A percentile compares a stretch with the other conserved stretches of the same genome.
Conservation (phyloP, 371 early-diverging fungal species). For the Circinella umbellata region DNA sequence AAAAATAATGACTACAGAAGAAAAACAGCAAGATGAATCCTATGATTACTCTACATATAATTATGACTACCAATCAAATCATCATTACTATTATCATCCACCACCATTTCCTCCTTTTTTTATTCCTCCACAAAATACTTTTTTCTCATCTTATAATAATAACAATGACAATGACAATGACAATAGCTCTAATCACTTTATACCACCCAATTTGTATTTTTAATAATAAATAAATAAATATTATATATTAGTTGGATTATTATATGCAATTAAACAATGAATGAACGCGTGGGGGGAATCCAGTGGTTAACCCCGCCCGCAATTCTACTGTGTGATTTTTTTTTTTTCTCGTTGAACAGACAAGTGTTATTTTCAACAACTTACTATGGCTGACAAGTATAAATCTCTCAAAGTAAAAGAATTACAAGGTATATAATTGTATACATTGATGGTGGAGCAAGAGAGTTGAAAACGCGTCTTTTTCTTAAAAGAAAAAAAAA, state of each 20-base stretch:
- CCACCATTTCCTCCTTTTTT: background rate
- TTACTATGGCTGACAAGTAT: constrained; percentile 48
- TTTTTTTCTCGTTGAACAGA: too few relatives aligned
- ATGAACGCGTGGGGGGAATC: too few relatives aligned
- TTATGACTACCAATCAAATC: too few relatives aligned
- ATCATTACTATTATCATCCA: background rate
- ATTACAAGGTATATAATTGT: constrained; percentile 50
- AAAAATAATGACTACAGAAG: background rate
- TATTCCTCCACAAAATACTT: background rate
- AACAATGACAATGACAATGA: background rate
- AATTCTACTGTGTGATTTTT: too few relatives aligned
- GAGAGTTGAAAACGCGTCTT: too few relatives aligned
- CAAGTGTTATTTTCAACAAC: too few relatives aligned
- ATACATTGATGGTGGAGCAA: too few relatives aligned
- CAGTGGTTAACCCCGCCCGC: too few relatives aligned
- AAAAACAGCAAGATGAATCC: background rate
- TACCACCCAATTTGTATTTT: constrained; percentile 45
- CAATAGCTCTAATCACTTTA: constrained; percentile 22
- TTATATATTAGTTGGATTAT: too few relatives aligned
- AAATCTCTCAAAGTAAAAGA: constrained; percentile 66
- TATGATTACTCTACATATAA: too few relatives aligned
- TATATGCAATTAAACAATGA: too few relatives aligned
- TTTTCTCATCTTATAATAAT: background rate
- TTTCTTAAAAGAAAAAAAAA: too few relatives aligned
- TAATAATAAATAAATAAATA: constrained; percentile 6